Evolutionary conservation across 371 early-diverging fungal species (phyloP), one percentile per base, ranked within the genome.

Genomic region (Apophysomyces trapeziformis): DNA sequence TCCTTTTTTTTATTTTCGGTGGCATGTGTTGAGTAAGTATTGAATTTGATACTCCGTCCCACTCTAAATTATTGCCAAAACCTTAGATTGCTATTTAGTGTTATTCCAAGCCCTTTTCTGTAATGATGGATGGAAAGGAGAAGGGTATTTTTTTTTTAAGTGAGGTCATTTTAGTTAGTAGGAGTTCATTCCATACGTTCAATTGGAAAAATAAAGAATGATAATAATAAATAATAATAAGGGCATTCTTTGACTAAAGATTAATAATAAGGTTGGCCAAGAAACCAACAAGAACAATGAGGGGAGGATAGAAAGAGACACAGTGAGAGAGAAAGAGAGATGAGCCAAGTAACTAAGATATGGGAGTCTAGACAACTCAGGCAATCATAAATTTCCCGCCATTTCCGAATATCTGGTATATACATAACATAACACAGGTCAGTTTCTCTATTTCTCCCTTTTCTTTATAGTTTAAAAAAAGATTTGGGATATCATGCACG

Each of bases 1-100:
- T 18, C 21, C 54, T 4, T 18, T 50, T 16, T 9, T 26, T 50
- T 50, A 50, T 50, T 50, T 50, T 50, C 76, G 76, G 79, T 76
- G 79, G 76, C 79, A 79, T 56, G 66, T 78, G 38, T 61, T 75
- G 66, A 76, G 32, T 26, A 72, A 70, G 61, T 50, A n/a, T 0
- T 8, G 26, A 12, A 18, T 21, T 56, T 7, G 13, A 26, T 18
- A 32, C 21, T 43, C 45, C 61, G 45, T 13, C 14, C 26, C 41
- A 44, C n/a, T 38, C 36, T 39, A 26, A 21, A 5, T 26, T 26
- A 5, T 26, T 26, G 2, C 32, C 32, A 26, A 26, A 26, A 26
- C 32, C 32, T 26, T 26, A 26, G 32, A 26, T 26, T 26, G 32
- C 32, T 26, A 3, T 26, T 26, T 26, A 26, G 32, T 26, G 32